Percentiles rank a stretch among this genome's conserved stretches.
Conservation (phyloP, 2,329 filamentous ascomycete genomes). For the Lachnellula suecica region DNA sequence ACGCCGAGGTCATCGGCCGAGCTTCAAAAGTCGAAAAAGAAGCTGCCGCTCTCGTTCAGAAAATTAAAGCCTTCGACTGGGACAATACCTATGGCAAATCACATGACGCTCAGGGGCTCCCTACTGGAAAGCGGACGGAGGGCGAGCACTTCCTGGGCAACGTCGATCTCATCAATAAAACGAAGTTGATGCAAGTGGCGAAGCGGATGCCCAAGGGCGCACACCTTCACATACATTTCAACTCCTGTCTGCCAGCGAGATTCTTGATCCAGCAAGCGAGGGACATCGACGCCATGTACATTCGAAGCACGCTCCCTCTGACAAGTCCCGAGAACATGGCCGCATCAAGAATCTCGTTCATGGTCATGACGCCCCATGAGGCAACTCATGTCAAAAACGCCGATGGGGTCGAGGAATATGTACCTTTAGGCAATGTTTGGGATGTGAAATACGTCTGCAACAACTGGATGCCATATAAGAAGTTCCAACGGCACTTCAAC, state of each 20-base stretch:
- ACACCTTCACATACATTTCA: conserved; percentile 76
- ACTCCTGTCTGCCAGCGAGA: conserved; percentile 64
- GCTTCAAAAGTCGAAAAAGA: conserved; percentile 27
- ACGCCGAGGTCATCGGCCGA: conserved; percentile 22
- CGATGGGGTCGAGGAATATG: conserved; percentile 19
- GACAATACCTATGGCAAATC: conserved; percentile 25
- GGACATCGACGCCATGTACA: conserved; percentile 64
- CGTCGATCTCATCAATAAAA: conserved; percentile 51
- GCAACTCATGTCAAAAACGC: conserved; percentile 26
- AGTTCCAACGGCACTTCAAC: conserved; percentile 41
- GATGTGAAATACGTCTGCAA: conserved; percentile 44
- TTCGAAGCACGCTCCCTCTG: conserved; percentile 59
- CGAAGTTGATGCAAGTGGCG: conserved; percentile 56
- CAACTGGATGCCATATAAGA: conserved; percentile 44
- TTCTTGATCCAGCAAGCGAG: conserved; percentile 57
- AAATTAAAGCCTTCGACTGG: conserved; percentile 29
- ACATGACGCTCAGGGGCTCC: conserved; percentile 16
- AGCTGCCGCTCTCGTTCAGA: conserved; percentile 28
- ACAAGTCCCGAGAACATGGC: conserved; percentile 25
- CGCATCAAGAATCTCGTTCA: conserved; percentile 29
- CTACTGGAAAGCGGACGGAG: conserved; percentile 20
- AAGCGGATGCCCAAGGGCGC: conserved; percentile 66
- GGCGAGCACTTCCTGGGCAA: conserved; percentile 61
- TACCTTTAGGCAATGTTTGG: conserved; percentile 47
- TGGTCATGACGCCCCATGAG: conserved; percentile 29